These are phyloP conservation scores for Davidsoniella eucalypti DNA, from an alignment of 2,329 filamentous ascomycete genomes.

Conservation along the genomic window DNA sequence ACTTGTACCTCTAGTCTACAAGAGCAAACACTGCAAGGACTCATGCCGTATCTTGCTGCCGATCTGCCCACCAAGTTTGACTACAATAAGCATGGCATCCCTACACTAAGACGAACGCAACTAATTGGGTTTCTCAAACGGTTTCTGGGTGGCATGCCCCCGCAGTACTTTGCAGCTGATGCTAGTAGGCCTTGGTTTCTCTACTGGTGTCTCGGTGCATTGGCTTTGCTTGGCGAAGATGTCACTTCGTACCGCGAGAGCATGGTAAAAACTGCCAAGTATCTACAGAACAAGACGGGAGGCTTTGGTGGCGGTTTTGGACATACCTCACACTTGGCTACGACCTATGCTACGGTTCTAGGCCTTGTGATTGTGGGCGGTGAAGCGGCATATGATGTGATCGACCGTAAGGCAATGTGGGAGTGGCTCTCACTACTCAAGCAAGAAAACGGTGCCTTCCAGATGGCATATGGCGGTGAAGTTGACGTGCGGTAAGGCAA, in stretches of 20 bases:
- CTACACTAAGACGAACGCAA: conserved; percentile 48
- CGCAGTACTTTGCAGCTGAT: conserved; percentile 58
- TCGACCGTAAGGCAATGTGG: conserved; percentile 79
- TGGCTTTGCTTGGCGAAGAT: conserved; percentile 65
- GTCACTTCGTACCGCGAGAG: conserved; percentile 47
- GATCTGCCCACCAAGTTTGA: conserved; percentile 26
- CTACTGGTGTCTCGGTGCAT: conserved; percentile 73
- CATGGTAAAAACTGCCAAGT: conserved; percentile 57
- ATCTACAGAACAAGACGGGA: conserved; percentile 67
- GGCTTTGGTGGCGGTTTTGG: conserved; percentile 92
- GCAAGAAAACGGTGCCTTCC: conserved; percentile 76
- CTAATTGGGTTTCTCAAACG: conserved; percentile 47
- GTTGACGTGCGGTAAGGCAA: conserved; percentile 65
- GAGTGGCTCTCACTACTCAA: conserved; percentile 78
- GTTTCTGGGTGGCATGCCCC: conserved; percentile 45
- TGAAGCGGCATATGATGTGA: conserved; percentile 51
- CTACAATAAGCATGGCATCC: conserved; percentile 58
- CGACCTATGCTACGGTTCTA: conserved; percentile 72
- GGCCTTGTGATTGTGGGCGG: conserved; percentile 66
- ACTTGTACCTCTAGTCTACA: conserved; percentile 56
- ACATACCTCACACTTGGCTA: conserved; percentile 74
- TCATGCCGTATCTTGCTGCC: conserved; percentile 48
- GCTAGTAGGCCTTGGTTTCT: conserved; percentile 84
- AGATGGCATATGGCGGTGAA: conserved; percentile 72
- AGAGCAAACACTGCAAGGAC: conserved; percentile 49